Evolutionary conservation across 176 grass and related monocot species (phyloP).

Genomic region (Aechmea fasciata): DNA sequence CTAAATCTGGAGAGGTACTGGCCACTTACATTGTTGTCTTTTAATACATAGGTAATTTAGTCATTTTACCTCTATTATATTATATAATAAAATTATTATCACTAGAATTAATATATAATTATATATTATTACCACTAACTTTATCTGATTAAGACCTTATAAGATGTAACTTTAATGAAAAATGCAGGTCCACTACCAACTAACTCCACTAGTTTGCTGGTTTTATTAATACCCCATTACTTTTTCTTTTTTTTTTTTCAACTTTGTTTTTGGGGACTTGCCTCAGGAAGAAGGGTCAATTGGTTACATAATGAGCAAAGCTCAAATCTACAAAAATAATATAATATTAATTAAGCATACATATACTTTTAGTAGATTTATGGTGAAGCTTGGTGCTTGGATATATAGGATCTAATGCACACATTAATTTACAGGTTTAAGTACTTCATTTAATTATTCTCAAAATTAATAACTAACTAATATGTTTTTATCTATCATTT

Average conservation of each 20-base stretch:
- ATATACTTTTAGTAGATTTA: neutral
- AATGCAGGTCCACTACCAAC: neutral
- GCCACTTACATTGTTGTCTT: no score
- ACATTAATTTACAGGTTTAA: neutral
- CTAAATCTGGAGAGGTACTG: no score
- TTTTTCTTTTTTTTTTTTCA: neutral
- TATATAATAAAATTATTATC: no score
- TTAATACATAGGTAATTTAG: no score
- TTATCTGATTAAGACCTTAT: slow-evolving; percentile 15
- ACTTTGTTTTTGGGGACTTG: slow-evolving; percentile 10
- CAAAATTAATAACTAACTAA: no score
- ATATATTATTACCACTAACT: no score
- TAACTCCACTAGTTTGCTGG: slow-evolving; percentile 16
- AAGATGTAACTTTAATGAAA: slow-evolving; percentile 5
- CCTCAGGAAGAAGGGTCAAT: slow-evolving; percentile 19
- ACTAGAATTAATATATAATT: no score
- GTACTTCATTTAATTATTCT: no score
- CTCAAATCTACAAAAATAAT: slow-evolving; percentile 10
- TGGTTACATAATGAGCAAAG: slow-evolving; percentile 18
- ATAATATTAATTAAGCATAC: neutral
- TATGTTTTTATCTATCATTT: no score
- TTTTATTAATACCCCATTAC: neutral
- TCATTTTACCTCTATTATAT: no score
- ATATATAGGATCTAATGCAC: neutral
- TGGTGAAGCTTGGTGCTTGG: neutral